Evolutionary conservation across 345 rosid genomes (phyloP).

Genomic region (Acer negundo): DNA sequence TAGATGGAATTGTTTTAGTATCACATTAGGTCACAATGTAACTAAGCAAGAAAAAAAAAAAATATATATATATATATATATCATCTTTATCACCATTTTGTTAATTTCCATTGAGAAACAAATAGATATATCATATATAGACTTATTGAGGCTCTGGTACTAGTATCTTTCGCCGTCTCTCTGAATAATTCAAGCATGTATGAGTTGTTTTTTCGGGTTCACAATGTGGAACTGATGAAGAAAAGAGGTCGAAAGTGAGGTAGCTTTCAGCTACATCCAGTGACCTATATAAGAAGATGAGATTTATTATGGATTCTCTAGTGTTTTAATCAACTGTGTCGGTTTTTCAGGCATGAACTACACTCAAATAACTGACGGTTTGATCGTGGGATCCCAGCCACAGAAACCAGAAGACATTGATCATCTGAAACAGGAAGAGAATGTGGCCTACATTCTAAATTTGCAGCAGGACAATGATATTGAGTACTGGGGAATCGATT

Average conservation of each 20-base stretch:
- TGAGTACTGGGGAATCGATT: conserved; percentile 82
- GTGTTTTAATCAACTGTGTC: conserved; percentile 21
- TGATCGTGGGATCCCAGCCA: conserved; percentile 93
- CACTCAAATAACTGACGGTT: conserved; percentile 64
- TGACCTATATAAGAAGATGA: not conserved
- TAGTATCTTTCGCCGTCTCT: not conserved
- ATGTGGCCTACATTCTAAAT: conserved; percentile 84
- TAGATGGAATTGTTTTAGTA: not conserved
- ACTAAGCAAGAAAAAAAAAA: not conserved
- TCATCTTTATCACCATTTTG: not conserved
- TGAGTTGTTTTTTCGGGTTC: not conserved
- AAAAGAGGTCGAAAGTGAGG: too few relatives aligned
- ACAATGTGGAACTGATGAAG: not conserved
- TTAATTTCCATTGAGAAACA: not conserved
- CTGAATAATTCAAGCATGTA: too few relatives aligned
- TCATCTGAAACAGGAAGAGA: conserved; percentile 68
- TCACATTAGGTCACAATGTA: too few relatives aligned
- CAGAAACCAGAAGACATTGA: conserved; percentile 84
- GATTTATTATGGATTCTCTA: not conserved
- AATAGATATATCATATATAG: not conserved
- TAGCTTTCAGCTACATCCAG: not conserved
- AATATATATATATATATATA: too few relatives aligned
- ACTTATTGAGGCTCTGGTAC: not conserved
- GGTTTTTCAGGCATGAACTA: conserved; percentile 85
- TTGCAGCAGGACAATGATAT: conserved; percentile 87